phyloP scores from a whole-genome alignment of 2,329 filamentous ascomycete species.

The Stachybotrys chlorohalonatus region DNA sequence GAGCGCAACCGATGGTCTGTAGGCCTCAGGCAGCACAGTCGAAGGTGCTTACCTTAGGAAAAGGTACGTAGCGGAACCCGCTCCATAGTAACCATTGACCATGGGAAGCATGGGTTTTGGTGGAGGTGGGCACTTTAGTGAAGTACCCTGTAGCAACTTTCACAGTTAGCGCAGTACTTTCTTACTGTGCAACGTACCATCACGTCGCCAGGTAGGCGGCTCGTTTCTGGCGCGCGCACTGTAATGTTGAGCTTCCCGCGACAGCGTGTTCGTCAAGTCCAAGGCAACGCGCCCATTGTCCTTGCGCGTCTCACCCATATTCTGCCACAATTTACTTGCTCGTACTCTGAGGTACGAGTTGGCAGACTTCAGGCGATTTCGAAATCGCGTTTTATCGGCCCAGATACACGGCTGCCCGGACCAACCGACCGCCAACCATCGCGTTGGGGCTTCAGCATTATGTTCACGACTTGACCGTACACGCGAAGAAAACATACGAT shows the following conservation, averaged over 20 bases:
- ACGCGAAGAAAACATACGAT: not conserved
- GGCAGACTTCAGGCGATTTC: not conserved
- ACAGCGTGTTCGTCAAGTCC: not conserved
- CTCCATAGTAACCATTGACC: no score
- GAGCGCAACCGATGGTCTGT: slow-evolving; percentile 8
- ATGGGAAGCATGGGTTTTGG: not conserved
- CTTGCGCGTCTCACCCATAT: not conserved
- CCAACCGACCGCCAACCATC: not conserved
- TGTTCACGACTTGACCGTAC: not conserved
- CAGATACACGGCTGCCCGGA: not conserved
- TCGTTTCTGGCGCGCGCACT: not conserved
- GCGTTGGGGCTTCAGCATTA: not conserved
- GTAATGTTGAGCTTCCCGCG: not conserved
- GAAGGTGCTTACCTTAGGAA: no score
- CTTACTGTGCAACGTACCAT: not conserved
- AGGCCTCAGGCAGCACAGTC: not conserved
- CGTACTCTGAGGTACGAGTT: not conserved
- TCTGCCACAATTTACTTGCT: not conserved
- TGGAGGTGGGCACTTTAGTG: not conserved
- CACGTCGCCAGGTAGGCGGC: not conserved
- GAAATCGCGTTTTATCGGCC: not conserved
- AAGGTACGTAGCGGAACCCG: no score
- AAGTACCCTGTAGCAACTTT: not conserved
- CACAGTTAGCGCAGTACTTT: not conserved
- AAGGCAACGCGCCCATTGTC: not conserved